Evolutionary conservation across 2,329 filamentous ascomycete genomes (phyloP).

Genomic region (Fusarium sp.): DNA sequence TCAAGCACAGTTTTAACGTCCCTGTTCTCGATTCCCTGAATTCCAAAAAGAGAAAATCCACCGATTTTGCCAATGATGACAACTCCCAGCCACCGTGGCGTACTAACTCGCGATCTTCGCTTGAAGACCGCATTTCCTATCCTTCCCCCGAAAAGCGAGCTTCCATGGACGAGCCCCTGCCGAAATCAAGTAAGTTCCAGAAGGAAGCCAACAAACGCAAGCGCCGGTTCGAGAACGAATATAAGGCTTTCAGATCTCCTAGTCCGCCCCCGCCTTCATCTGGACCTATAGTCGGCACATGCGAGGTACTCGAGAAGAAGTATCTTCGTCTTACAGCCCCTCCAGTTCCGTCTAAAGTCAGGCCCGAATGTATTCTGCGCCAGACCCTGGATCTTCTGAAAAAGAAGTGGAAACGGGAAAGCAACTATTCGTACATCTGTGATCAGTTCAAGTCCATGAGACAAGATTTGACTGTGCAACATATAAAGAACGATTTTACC

Average conservation of each 20-base stretch:
- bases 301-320: conserved; percentile 85
- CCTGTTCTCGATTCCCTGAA: conserved; percentile 46
- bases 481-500: conserved; percentile 95
- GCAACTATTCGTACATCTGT: conserved; percentile 97
- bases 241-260: conserved; percentile 65
- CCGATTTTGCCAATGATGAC: conserved; percentile 66
- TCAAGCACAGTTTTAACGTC: conserved; percentile 47
- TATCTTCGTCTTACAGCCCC: conserved; percentile 94
- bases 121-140: conserved; percentile 81
- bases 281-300: conserved; percentile 85
- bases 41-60: conserved; percentile 85
- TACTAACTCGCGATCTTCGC: conserved; percentile 65
- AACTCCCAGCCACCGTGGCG: conserved; percentile 75
- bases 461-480: conserved; percentile 97
- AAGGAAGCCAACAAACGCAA: conserved; percentile 91
- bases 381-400: conserved; percentile 89
- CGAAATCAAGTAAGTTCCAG: conserved; percentile 84
- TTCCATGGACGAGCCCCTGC: conserved; percentile 56
- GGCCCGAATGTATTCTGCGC: conserved; percentile 80
- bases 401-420: conserved; percentile 92
- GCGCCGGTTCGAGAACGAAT: conserved; percentile 81
- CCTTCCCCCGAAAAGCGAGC: conserved; percentile 55
- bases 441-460: conserved; percentile 99
- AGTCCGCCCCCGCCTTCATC: conserved; percentile 65
- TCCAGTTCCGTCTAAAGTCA: conserved; percentile 87